These are phyloP conservation scores for Cladosporium sp. DNA, from an alignment of 2,329 filamentous ascomycete genomes.

Conservation along the genomic window DNA sequence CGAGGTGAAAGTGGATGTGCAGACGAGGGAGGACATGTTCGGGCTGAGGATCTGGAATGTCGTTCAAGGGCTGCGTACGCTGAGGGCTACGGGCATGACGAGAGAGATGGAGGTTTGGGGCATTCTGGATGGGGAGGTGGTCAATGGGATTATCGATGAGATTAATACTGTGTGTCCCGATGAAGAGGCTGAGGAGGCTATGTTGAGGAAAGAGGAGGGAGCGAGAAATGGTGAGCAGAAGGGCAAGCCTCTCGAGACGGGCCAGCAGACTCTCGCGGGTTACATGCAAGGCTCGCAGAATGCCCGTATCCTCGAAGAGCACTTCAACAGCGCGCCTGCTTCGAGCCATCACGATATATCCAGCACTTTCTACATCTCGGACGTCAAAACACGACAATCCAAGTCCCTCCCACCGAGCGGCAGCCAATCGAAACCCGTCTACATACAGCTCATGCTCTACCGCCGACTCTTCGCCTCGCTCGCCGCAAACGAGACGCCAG, in stretches of 20 bases:
- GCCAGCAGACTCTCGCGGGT: slow-evolving; percentile 31
- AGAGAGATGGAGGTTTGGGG: slow-evolving; percentile 69
- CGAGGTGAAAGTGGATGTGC: slow-evolving; percentile 67
- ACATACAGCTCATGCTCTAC: slow-evolving; percentile 87
- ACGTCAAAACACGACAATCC: slow-evolving; percentile 78
- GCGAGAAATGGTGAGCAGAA: slow-evolving; percentile 23
- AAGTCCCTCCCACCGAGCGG: slow-evolving; percentile 61
- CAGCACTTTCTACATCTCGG: slow-evolving; percentile 64
- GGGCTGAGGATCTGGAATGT: slow-evolving; percentile 86
- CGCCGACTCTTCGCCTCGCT: slow-evolving; percentile 77
- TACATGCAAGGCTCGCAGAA: slow-evolving; percentile 24
- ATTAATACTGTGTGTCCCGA: slow-evolving; percentile 76
- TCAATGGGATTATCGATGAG: slow-evolving; percentile 88
- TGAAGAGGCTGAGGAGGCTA: slow-evolving; percentile 60
- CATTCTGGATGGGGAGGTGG: slow-evolving; percentile 70
- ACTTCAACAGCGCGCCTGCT: slow-evolving; percentile 10
- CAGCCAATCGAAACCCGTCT: slow-evolving; percentile 66
- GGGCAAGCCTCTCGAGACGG: slow-evolving; percentile 29
- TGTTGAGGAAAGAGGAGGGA: slow-evolving; percentile 38
- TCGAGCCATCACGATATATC: slow-evolving; percentile 28
- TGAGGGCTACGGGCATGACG: slow-evolving; percentile 49
- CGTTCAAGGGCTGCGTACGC: slow-evolving; percentile 72
- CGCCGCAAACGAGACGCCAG: slow-evolving; percentile 66
- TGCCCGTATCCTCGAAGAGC: slow-evolving; percentile 2
- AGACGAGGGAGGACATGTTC: slow-evolving; percentile 75